Evolutionary conservation across 2,329 filamentous ascomycete species (phyloP), one percentile per base, ranked within the genome.

Genomic region (Xylogone sp.): DNA sequence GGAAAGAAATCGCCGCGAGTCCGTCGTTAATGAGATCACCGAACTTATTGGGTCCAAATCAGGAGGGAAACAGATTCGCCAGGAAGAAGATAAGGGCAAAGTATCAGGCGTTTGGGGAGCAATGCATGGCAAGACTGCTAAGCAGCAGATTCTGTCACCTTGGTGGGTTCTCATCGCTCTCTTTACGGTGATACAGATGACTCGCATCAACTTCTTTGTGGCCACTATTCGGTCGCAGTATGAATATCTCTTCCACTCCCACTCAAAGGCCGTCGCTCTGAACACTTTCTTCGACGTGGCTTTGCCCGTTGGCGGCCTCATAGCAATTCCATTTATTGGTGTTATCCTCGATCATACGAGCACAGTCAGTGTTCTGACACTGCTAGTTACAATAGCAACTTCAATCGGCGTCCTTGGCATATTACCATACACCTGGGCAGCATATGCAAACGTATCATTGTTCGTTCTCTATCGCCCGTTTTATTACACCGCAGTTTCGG

Each of bases 201-300:
- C 84, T 2, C 79, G 87, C 24, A 95, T 96, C 77, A 96, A 96
- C 71, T 96, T 91, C 73, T 95, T 96, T 66, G 89, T 96, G 49
- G 90, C 91, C 3, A 95, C 91, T 2, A 86, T 96, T 56, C 80
- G 88, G 2, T 78, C 86, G 1, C 91, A 97, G 68, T 96, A 96
- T 70, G 80, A 83, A 43, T 86, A 84, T 60, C 79, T 97, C 8
- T 81, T 96, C 16, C 75, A 75, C 44, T 82, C 82, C 10, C 73
- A 75, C 53, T 67, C 73, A 1, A 75, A 78, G 52, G 88, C 90
- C 0, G 76, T 83, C 8, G 71, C 79, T 51, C 77, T 96, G 64
- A 96, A 96, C 71, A 79, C 87, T 51, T 86, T 92, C 69, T 96
- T 97, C 70, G 91, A 96, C 63, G 71, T 89, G n/a, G 84, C 90